Evolutionary conservation across 2,329 filamentous ascomycete species (phyloP).

Genomic region (Xylaria sp.): DNA sequence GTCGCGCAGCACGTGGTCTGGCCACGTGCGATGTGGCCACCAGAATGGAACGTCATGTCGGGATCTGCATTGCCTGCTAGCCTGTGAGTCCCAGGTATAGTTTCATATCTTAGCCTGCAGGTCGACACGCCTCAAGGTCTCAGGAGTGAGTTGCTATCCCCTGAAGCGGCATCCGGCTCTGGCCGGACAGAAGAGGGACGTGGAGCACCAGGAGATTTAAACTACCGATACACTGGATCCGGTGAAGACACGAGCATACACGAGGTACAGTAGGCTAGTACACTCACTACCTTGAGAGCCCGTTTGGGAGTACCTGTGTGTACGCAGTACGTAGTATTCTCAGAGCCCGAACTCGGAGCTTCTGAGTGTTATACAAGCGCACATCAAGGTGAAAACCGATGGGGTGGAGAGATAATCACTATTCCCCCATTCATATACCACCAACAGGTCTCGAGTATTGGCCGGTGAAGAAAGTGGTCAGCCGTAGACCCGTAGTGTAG

Average conservation of each 20-base stretch:
- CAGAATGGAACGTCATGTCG: conserved; percentile 16
- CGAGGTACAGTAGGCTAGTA: no score
- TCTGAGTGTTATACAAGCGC: no score
- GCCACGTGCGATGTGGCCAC: conserved; percentile 22
- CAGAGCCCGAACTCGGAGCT: no score
- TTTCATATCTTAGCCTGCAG: conserved; percentile 21
- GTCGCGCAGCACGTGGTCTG: conserved; percentile 26
- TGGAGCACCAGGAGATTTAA: background rate
- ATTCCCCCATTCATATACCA: background rate
- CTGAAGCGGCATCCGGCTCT: background rate
- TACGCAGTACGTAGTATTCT: no score
- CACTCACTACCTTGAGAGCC: background rate
- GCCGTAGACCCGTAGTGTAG: no score
- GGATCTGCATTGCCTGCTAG: conserved; percentile 12
- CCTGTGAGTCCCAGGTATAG: conserved; percentile 12
- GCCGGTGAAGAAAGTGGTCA: background rate
- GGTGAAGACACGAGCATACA: background rate
- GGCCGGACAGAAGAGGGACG: background rate
- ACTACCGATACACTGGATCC: background rate
- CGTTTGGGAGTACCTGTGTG: background rate
- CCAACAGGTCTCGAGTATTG: background rate
- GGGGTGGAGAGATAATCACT: background rate
- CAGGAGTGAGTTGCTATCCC: background rate
- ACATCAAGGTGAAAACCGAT: no score
- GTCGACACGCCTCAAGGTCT: background rate